These are phyloP conservation scores for Ensete glaucum DNA, from an alignment of 176 grass and related monocot species.

Conservation along the genomic window DNA sequence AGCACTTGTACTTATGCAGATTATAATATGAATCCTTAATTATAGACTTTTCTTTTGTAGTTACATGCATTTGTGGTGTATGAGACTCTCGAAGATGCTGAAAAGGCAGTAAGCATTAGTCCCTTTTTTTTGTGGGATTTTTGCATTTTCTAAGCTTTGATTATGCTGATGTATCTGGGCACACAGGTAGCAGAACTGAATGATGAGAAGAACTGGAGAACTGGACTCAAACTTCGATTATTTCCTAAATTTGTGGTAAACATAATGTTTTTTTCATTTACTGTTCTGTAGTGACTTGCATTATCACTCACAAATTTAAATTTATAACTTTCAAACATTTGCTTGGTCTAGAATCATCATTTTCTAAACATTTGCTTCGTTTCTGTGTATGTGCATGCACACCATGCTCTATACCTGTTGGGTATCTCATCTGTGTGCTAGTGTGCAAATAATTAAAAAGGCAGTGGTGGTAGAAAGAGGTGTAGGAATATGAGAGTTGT, in stretches of 20 bases:
- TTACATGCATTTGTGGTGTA: conserved; percentile 99
- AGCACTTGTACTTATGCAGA: no score
- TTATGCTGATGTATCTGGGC: conserved; percentile 2
- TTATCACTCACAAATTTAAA: neutral
- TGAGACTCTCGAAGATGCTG: conserved; percentile 77
- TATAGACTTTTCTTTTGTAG: conserved; percentile 32
- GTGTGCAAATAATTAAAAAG: no score
- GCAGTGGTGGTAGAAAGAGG: neutral
- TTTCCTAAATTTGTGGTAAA: conserved; percentile 76
- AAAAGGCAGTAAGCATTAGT: conserved; percentile 54
- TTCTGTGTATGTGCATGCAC: neutral
- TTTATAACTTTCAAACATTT: neutral
- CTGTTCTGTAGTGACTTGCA: neutral
- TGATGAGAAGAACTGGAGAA: conserved; percentile 99
- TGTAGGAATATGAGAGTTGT: neutral
- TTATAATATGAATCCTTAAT: no score
- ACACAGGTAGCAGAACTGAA: conserved; percentile 76
- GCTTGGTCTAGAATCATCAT: neutral
- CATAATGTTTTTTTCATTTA: neutral
- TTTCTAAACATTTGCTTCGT: neutral
- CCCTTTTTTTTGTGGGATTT: neutral
- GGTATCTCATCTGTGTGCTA: neutral
- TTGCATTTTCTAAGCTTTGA: neutral
- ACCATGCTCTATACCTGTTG: neutral
- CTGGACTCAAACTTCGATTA: conserved; percentile 73